Percentiles rank a stretch among this genome's conserved stretches.
phyloP scores from a whole-genome alignment of 495 filamentous ascomycete species.

The Penicillium antarcticum region DNA sequence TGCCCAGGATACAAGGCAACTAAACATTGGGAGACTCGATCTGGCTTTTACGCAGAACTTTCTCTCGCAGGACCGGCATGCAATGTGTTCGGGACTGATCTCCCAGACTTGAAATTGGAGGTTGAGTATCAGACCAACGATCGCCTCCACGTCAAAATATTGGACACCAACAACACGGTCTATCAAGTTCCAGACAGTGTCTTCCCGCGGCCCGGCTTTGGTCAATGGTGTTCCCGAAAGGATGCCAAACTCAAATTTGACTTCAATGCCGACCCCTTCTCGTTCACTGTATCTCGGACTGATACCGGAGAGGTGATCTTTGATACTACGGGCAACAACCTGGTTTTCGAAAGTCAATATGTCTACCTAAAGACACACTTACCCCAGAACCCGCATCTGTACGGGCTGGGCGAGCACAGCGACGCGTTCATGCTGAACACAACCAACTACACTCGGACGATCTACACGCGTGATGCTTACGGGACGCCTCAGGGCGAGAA shows the following conservation, averaged over 20 bases:
- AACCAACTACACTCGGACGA: conserved; percentile 55
- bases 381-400: conserved; percentile 54
- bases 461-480: conserved; percentile 58
- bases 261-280: conserved; percentile 10
- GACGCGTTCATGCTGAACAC: conserved; percentile 43
- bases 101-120: conserved; percentile 42
- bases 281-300: conserved; percentile 11
- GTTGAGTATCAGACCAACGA: conserved; percentile 52
- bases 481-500: conserved; percentile 29
- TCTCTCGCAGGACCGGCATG: conserved; percentile 46
- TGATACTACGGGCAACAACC: conserved; percentile 41
- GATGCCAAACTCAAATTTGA: conserved; percentile 15
- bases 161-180: conserved; percentile 58
- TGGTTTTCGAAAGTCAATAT: conserved; percentile 57
- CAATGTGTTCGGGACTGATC: conserved; percentile 54
- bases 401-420: conserved; percentile 53
- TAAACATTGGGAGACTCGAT: conserved; percentile 32
- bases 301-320: conserved; percentile 39
- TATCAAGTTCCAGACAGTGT: conserved; percentile 57
- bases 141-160: conserved; percentile 43
- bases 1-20: conserved; percentile 53
- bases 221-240: conserved; percentile 5
- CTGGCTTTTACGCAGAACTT: conserved; percentile 23
- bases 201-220: conserved; percentile 44
- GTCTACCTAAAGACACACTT: conserved; percentile 48